A percentile compares a stretch with the other conserved stretches of the same genome.
Conservation (phyloP, 2,329 filamentous ascomycete genomes). For the Periglandula ipomoeae region DNA sequence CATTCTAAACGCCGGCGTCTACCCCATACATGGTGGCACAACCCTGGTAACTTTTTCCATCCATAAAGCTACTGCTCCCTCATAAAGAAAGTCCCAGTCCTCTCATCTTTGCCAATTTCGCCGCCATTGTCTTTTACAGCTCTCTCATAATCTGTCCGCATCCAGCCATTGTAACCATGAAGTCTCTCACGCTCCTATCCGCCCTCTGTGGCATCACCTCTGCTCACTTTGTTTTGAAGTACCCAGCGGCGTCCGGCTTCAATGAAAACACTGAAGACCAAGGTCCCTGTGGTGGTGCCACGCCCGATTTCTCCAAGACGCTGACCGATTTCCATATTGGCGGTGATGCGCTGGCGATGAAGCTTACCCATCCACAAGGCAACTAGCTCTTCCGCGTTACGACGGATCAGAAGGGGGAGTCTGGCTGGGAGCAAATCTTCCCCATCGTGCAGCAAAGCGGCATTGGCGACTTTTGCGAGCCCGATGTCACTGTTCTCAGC, state of each 20-base stretch:
- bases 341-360: constrained; percentile 42
- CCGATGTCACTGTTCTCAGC: constrained; percentile 36
- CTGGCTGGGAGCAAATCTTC: constrained; percentile 46
- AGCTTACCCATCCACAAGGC: constrained; percentile 40
- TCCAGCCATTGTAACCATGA: constrained; percentile 7
- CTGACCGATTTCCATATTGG: constrained; percentile 49
- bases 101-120: too few relatives aligned
- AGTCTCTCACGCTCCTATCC: constrained; percentile 24
- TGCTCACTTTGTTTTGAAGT: constrained; percentile 46
- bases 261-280: constrained; percentile 34
- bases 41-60: too few relatives aligned
- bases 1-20: background rate
- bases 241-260: constrained; percentile 38
- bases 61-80: too few relatives aligned
- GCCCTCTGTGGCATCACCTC: constrained; percentile 30
- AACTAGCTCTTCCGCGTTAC: constrained; percentile 52
- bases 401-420: constrained; percentile 34
- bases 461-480: constrained; percentile 44
- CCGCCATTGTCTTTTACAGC: too few relatives aligned
- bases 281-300: constrained; percentile 47
- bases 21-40: background rate
- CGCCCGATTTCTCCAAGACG: constrained; percentile 33
- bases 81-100: too few relatives aligned
- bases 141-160: too few relatives aligned
- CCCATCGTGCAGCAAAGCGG: constrained; percentile 46